Evolutionary conservation across 2,329 filamentous ascomycete species (phyloP).

Genomic region (Didymosphaeria variabile): DNA sequence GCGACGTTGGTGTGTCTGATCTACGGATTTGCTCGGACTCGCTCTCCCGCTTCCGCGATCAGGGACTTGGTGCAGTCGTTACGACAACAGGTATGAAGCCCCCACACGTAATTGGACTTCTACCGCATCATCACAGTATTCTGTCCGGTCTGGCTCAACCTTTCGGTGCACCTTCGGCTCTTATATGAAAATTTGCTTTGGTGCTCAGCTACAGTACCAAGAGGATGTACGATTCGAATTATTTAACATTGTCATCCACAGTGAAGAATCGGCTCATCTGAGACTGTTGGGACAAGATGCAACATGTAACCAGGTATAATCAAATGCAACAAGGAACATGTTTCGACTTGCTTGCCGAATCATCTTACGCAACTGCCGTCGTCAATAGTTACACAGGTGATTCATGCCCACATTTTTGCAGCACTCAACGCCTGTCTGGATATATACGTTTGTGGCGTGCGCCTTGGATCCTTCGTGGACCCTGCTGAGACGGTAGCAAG

Average conservation of each 20-base stretch:
- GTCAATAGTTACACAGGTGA: neutral
- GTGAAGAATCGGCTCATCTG: neutral
- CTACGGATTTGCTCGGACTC: constrained; percentile 8
- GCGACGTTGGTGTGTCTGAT: neutral
- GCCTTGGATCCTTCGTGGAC: neutral
- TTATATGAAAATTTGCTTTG: neutral
- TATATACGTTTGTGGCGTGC: no score
- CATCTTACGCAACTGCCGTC: neutral
- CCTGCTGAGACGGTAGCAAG: neutral
- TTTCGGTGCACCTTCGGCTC: neutral
- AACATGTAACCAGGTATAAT: neutral
- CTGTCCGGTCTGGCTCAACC: neutral
- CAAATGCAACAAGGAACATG: neutral
- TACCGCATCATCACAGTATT: neutral
- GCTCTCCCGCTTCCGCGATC: neutral
- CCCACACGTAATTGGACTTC: neutral
- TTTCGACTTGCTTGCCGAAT: neutral
- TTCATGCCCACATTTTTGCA: neutral
- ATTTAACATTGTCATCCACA: neutral
- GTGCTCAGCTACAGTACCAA: neutral
- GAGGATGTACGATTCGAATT: neutral
- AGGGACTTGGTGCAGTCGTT: neutral
- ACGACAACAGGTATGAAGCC: neutral
- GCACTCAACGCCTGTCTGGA: neutral
- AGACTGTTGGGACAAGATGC: neutral